phyloP scores from a whole-genome alignment of 805 yeast genomes.

The Blastobotrys muscicola region DNA sequence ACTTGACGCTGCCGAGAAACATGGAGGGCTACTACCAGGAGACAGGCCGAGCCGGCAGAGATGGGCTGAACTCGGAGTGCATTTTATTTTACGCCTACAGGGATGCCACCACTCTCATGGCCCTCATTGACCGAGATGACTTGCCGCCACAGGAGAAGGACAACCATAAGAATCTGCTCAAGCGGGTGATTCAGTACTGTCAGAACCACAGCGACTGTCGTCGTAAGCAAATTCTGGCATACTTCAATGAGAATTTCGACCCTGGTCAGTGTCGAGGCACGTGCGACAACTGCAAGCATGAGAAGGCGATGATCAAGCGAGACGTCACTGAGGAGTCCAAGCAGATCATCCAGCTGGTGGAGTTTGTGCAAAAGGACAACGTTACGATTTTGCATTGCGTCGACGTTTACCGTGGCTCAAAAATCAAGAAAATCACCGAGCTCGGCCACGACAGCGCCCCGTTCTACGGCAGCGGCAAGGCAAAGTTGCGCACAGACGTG shows the following conservation, averaged over 20 bases:
- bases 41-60: slow-evolving; percentile 98
- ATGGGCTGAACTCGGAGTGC: slow-evolving; percentile 76
- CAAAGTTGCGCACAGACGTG: slow-evolving; percentile 53
- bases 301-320: slow-evolving; percentile 22
- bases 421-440: slow-evolving; percentile 46
- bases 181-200: slow-evolving; percentile 84
- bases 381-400: slow-evolving; percentile 76
- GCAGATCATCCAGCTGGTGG: slow-evolving; percentile 50
- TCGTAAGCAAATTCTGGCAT: slow-evolving; percentile 77
- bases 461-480: slow-evolving; percentile 65
- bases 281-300: slow-evolving; percentile 72
- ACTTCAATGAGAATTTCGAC: slow-evolving; percentile 78
- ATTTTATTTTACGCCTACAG: slow-evolving; percentile 69
- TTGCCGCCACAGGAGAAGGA: slow-evolving; percentile 56
- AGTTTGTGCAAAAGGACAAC: slow-evolving; percentile 38
- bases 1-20: slow-evolving; percentile 78
- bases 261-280: slow-evolving; percentile 52
- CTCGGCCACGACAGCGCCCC: slow-evolving; percentile 52
- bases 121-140: slow-evolving; percentile 72
- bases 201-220: slow-evolving; percentile 88
- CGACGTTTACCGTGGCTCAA: slow-evolving; percentile 72
- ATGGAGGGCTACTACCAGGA: slow-evolving; percentile 97
- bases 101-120: slow-evolving; percentile 70
- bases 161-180: slow-evolving; percentile 63
- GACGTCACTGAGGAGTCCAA: slow-evolving; percentile 64